Percentiles rank a stretch among this genome's conserved stretches.
Evolutionary conservation across 345 rosid genomes (phyloP).

Genomic region (Excoecaria cochinchinensis): DNA sequence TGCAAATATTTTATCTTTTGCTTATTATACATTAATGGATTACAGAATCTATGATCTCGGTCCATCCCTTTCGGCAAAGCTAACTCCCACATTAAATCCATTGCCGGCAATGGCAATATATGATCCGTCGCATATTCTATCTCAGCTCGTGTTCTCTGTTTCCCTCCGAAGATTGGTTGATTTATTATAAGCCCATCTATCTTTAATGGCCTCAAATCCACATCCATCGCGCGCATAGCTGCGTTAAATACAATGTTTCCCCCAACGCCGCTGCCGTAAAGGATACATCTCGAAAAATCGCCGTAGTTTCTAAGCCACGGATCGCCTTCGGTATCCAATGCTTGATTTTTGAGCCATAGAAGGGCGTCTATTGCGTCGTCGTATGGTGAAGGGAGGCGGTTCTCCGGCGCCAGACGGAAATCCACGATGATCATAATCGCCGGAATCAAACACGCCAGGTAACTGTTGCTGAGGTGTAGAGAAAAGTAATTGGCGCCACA

Average conservation of each 20-base stretch:
- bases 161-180: conserved; percentile 65
- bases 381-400: conserved; percentile 88
- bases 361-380: conserved; percentile 68
- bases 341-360: conserved; percentile 66
- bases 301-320: conserved; percentile 58
- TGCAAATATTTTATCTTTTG: not conserved
- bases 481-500: not conserved
- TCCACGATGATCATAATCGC: conserved; percentile 66
- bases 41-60: conserved; percentile 69
- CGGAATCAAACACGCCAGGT: conserved; percentile 43
- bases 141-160: conserved; percentile 57
- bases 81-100: conserved; percentile 63
- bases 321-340: conserved; percentile 41
- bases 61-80: conserved; percentile 61
- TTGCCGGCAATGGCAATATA: conserved; percentile 48
- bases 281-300: conserved; percentile 53
- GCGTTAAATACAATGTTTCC: conserved; percentile 65
- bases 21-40: conserved; percentile 32
- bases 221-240: conserved; percentile 45
- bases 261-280: conserved; percentile 69
- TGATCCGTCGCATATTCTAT: conserved; percentile 39
- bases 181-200: conserved; percentile 65
- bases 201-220: conserved; percentile 43
- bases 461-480: not conserved
- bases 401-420: conserved; percentile 81